These are phyloP conservation scores for Globisporangium splendens DNA, from an alignment of 352 stramenopile genomes.

Conservation along the genomic window DNA sequence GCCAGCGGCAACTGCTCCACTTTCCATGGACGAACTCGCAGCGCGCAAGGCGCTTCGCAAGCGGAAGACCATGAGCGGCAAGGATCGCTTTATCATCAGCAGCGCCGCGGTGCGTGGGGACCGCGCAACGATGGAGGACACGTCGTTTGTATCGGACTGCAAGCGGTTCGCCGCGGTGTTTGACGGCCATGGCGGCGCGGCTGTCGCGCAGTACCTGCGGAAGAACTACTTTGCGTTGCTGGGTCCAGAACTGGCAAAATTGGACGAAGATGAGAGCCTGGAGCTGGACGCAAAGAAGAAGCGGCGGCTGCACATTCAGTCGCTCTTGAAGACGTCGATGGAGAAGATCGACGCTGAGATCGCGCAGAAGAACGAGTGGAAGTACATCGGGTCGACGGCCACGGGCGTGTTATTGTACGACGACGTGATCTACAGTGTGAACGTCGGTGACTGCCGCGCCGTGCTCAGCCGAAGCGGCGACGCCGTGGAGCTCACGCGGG, in stretches of 20 bases:
- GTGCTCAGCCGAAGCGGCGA: slow-evolving; percentile 87
- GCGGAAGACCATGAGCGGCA: slow-evolving; percentile 39
- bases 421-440: slow-evolving; percentile 79
- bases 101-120: slow-evolving; percentile 71
- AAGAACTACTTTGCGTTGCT: slow-evolving; percentile 59
- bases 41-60: slow-evolving; percentile 24
- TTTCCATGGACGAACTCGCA: neutral
- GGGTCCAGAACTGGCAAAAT: slow-evolving; percentile 33
- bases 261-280: slow-evolving; percentile 25
- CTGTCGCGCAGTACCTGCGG: slow-evolving; percentile 64
- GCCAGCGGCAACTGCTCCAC: neutral
- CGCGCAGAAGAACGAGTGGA: slow-evolving; percentile 67
- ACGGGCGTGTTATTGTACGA: slow-evolving; percentile 71
- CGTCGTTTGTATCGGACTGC: slow-evolving; percentile 72
- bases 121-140: slow-evolving; percentile 81
- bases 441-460: slow-evolving; percentile 94
- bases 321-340: slow-evolving; percentile 40
- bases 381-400: slow-evolving; percentile 74
- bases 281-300: slow-evolving; percentile 20
- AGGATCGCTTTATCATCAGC: slow-evolving; percentile 47
- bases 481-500: slow-evolving; percentile 69
- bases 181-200: slow-evolving; percentile 76
- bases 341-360: slow-evolving; percentile 59
- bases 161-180: slow-evolving; percentile 83
- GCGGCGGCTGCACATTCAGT: slow-evolving; percentile 29